Evolutionary conservation across 768 basidiomycete genomes (phyloP), one percentile per base, ranked within the genome.

Genomic region (Auriscalpium microsporum): DNA sequence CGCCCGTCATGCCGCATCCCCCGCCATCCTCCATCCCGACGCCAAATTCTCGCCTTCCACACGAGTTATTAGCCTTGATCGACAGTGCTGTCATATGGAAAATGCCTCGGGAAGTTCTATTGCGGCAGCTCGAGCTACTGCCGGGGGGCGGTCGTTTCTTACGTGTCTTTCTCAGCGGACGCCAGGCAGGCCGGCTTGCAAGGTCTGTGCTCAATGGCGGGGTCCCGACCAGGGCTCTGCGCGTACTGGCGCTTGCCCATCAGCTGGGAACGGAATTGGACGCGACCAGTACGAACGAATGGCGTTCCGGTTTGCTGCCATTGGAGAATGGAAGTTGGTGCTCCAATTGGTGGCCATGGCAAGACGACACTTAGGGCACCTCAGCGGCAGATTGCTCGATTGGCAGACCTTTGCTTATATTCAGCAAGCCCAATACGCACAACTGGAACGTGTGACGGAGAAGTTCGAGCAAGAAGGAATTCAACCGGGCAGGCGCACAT

Each of bases 341-440:
- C 69, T 80, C 17, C 58, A 68, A 19, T 63, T 81, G 16, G 78
- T 81, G 52, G 66, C 69, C 28, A 69, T 81, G 17, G 85, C 77
- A 50, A 73, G 71, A 58, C 65, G 71, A 37, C 77, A 82, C 19
- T 72, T 75, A 14, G 77, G 78, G 45, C 71, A 70, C 52, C 73
- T 76, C 2, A 83, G 80, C 3, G 60, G 69, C 34, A 77, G 81
- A 35, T 72, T 90, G 21, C 74, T 91, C 58, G 82, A 91, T 65
- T 90, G 86, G 87, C 78, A 79, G 48, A 72, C 78, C 8, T 78
- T 80, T 38, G 84, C 86, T 1, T 63, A 81, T 42, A 67, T 83
- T 55, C 83, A 88, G 65, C 72, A 69, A 5, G 71, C 77, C 54
- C 68, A 75, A 34, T 45, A 77, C 61, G 64, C 67, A 23, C 64